A percentile compares a stretch with the other conserved stretches of the same genome.
These are phyloP conservation scores for Plasmodium falciparum DNA, from an alignment of 169 alveolate species.

Conservation along the genomic window DNA sequence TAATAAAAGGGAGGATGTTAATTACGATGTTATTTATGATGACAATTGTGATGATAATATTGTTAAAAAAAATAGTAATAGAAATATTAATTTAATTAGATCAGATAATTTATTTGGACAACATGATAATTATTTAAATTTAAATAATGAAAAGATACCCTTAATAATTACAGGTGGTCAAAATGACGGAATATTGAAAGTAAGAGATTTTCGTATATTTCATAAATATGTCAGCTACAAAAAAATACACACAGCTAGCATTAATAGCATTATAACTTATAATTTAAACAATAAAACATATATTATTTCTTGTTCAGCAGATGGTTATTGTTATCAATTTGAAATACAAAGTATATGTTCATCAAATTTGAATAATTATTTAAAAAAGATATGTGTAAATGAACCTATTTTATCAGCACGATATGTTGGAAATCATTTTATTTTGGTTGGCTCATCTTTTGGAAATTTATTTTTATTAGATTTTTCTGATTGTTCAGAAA, in stretches of 20 bases:
- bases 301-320: conserved; percentile 76
- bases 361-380: conserved; percentile 62
- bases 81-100: conserved; percentile 2
- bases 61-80: not conserved
- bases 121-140: conserved; percentile 17
- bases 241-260: conserved; percentile 73
- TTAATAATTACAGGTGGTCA: conserved; percentile 77
- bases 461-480: conserved; percentile 75
- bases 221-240: conserved; percentile 64
- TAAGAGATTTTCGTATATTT: conserved; percentile 75
- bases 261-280: conserved; percentile 70
- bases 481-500: conserved; percentile 74
- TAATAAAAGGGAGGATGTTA: not conserved
- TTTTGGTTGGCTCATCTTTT: conserved; percentile 74
- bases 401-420: conserved; percentile 75
- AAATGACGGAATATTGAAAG: conserved; percentile 53
- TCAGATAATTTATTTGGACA: conserved; percentile 28
- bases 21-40: not conserved
- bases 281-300: conserved; percentile 57
- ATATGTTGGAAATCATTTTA: conserved; percentile 65
- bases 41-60: not conserved
- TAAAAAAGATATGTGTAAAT: conserved; percentile 55
- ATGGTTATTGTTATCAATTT: conserved; percentile 76
- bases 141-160: conserved; percentile 49
- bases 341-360: conserved; percentile 65